Evolutionary conservation across 306 rosid genomes (phyloP), one percentile per base, ranked within the genome.

Genomic region (Medicago arabica): DNA sequence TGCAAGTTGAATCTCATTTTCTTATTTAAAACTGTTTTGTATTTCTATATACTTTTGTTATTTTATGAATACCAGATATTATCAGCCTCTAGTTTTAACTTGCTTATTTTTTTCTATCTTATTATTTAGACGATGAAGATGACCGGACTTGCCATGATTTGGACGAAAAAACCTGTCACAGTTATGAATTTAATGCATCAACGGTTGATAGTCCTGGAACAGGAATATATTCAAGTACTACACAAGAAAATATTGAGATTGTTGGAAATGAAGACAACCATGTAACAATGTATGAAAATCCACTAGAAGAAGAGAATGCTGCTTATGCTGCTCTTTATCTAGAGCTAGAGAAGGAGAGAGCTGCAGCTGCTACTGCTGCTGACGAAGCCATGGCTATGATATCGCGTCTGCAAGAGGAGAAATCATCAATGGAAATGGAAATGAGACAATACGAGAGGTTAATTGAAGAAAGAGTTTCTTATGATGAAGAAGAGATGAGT

Each of bases 311-410:
- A 85, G 99, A 86, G 86, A 90, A 31, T 79, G 76, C 87, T 15
- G 90, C 91, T 53, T 85, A 76, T 49, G 86, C 87, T 60, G 75
- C 87, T 81, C 96, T 96, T 51, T 88, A 70, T 87, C 61, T 88
- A 53, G 99, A 96, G 86, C 91, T 96, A 72, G 99, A 96, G 84
- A 85, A 96, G 87, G 99, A 92, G 91, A 86, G 96, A 86, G 91
- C 96, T 72, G 93, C 99, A 16, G 88, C 98, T 77, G 96, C 96
- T 73, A 84, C 80, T 71, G 97, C 99, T 44, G 96, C 98, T 2
- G 98, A 96, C 55, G 98, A 96, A 87, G 90, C 98, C n/a, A 88
- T 96, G 93, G 93, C 98, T 34, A 92, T 89, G 99, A 90, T 96
- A 79, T 82, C 69, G 1, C 97, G 98, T 53, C 84, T 96, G 80